Evolutionary conservation across 2,329 filamentous ascomycete genomes (phyloP), one percentile per base, ranked within the genome.

Genomic region (Orbilia brochopaga): DNA sequence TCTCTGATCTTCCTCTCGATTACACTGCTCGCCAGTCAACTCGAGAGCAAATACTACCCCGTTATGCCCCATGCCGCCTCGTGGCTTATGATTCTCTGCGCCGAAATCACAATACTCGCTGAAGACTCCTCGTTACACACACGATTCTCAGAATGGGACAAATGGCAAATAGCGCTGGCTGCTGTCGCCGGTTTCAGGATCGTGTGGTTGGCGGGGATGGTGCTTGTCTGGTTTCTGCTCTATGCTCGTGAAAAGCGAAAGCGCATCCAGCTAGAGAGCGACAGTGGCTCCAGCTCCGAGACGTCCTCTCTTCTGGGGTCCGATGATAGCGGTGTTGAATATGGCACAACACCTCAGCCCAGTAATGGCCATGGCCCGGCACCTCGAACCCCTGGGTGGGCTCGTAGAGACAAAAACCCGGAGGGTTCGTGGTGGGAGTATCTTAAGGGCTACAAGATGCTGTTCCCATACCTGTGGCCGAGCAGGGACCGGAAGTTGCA

Each of bases 391-490:
- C 91, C 90, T 4, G 97, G 96, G 83, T 95, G 95, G 79, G 89
- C 93, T 75, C 92, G 92, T 1, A 89, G 89, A 40, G 93, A 91
- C 91, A 7, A 92, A 91, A 1, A 90, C 90, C 75, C 91, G 90
- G 75, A 94, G 88, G 75, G 76, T 51, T 76, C 74, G 58, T 99
- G 94, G 94, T 96, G 90, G 87, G 92, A 97, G 78, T 99, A 99
- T 79, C 82, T 97, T 72, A 88, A 89, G 74, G 92, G 93, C 51
- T 99, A 97, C 79, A 90, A 89, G 11, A 83, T 97, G 57, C 96
- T 99, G 80, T 95, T 97, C 79, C 93, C 92, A 0, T 99, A 97
- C 78, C 86, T 97, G 67, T 99, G 94, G 94, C 94, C 94, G 0
- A 89, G 88, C 77, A 93, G 93, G 77, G 88, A 91, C 56, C 81